Conservation (phyloP, 768 basidiomycete species). For the Paxillus ammoniavirescens region DNA sequence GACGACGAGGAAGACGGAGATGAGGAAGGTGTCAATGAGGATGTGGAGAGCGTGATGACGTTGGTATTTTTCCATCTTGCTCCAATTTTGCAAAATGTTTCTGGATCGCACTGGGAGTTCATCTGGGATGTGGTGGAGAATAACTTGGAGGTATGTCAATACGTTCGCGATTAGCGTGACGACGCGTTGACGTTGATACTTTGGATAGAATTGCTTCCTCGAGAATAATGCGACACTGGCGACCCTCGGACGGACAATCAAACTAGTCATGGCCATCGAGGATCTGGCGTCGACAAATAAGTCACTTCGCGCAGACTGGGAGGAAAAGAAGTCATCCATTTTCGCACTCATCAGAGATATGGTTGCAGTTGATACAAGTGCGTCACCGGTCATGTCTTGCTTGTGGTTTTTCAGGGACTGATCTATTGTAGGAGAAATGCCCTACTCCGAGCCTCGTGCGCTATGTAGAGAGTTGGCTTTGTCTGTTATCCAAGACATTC, state of each 20-base stretch:
- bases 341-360: slow-evolving; percentile 62
- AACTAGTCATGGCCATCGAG: slow-evolving; percentile 63
- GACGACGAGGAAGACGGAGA: slow-evolving; percentile 34
- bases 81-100: slow-evolving; percentile 84
- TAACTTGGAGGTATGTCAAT: slow-evolving; percentile 71
- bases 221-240: slow-evolving; percentile 58
- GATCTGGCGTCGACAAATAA: slow-evolving; percentile 76
- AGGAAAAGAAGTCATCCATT: slow-evolving; percentile 49
- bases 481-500: slow-evolving; percentile 64
- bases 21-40: slow-evolving; percentile 67
- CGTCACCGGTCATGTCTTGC: slow-evolving; percentile 14
- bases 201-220: slow-evolving; percentile 55
- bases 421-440: slow-evolving; percentile 9
- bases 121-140: slow-evolving; percentile 87
- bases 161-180: not conserved
- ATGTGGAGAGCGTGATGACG: slow-evolving; percentile 76
- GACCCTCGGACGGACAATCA: slow-evolving; percentile 66
- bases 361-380: slow-evolving; percentile 54
- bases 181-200: not conserved
- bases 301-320: slow-evolving; percentile 66
- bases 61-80: slow-evolving; percentile 71
- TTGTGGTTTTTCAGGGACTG: not conserved
- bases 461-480: slow-evolving; percentile 68
- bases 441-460: slow-evolving; percentile 56
- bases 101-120: slow-evolving; percentile 90